Base-by-base conservation (phyloP, 768 basidiomycete species). In the Rhodosporidiobolus sp. region DNA sequence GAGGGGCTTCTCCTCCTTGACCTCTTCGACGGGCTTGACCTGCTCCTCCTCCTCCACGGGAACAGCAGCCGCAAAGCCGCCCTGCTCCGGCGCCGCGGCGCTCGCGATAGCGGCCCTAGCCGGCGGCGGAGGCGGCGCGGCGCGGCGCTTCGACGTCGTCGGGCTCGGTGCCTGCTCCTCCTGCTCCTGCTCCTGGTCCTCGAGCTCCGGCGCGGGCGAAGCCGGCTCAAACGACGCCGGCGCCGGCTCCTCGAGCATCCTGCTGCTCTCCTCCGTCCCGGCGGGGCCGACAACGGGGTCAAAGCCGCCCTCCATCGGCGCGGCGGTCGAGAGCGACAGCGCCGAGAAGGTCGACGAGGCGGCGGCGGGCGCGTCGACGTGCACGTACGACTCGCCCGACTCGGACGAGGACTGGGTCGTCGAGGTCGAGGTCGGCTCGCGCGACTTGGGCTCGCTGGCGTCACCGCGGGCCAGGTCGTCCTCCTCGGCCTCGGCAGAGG, bases 311-410 rank as follows among this genome's bases (percentile, higher is more conserved):
- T 43, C 38, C 8, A 61, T 34, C 20, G 61, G 48, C 34, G 46
- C 58, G 46, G 38, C 65, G 7, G 65, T 65, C 45, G 65, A 65
- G 46, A n/a, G 17, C 14, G 46, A 19, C 46, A 17, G 20, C 4
- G 46, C 9, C 38, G 46, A n/a, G n/a, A 48, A 22, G 20, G 46
- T 11, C 10, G 46, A 48, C 4, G 46, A 48, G 46, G 19, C 28
- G 30, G 8, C 7, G 8, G 34, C 6, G 10, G 38, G 38, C 8
- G 38, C 38, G 38, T 57, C 34, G 38, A 76, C 75, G 52, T 73
- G 75, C 0, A 76, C 75, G 72, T 62, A 76, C 8, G 69, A 70
- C 63, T 76, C 75, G 43, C 74, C 74, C n/a, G 64, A 66, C 34
- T 72, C 71, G n/a, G 58, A 43, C 12, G 63, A 64, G 52, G 53